Base-by-base conservation (phyloP, 306 rosid genomes). In the Astragalus membranaceus region DNA sequence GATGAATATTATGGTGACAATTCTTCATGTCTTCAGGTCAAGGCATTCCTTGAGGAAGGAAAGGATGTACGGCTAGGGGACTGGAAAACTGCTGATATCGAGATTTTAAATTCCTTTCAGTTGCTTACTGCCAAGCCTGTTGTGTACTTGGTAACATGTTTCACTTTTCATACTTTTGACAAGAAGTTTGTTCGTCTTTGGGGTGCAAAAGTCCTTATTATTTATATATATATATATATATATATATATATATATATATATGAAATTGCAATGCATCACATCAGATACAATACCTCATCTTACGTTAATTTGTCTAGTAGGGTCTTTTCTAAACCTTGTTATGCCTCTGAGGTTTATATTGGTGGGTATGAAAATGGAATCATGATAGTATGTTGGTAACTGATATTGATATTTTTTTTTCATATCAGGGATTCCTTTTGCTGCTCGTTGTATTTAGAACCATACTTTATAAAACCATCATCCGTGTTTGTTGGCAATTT, bases 51-150 rank as follows among this genome's bases (percentile, higher is more conserved):
- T 32, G 81, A 70, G 81, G 97, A 89, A 30, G 99, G 91, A 76
- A 91, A 94, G 83, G 97, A 94, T 86, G 65, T 94, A 14, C 99
- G 99, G 17, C 84, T 94, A 12, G 97, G 96, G 79, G 99, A 94
- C 6, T 94, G 99, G 99, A 91, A 94, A 75, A 83, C 96, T 81
- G 96, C 99, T 65, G 99, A 94, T 39, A 71, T 83, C 16, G 99
- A 94, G 82, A 87, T 94, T 77, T 52, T 91, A 54, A 94, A 94
- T 87, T 76, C 97, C 65, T 91, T 91, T 67, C 99, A 94, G 82
- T 83, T 94, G 90, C 96, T 94, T 35, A 87, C 96, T 39, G 99
- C 99, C 72, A 94, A 94, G 65, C 95, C 97, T 17, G 97, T 94
- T 86, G 95, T 94, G 46, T 94, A 91, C 85, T 79, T 94, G 92